A percentile compares a stretch with the other conserved stretches of the same genome.
These are phyloP conservation scores for Leishmania arabica DNA, from an alignment of 208 protist genomes.

Conservation along the genomic window DNA sequence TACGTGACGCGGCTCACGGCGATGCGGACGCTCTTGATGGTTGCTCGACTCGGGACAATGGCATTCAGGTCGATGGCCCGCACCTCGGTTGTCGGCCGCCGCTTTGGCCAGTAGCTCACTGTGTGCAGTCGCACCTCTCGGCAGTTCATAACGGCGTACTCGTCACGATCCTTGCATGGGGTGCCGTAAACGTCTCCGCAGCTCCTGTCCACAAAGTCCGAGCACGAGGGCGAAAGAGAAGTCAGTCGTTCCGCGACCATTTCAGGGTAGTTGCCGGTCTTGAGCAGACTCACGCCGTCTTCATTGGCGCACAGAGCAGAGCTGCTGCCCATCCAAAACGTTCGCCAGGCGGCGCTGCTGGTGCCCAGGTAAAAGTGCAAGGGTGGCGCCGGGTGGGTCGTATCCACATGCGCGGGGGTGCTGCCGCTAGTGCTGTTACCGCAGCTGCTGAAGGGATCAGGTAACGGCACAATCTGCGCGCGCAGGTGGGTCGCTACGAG, in stretches of 20 bases:
- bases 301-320: constrained; percentile 51
- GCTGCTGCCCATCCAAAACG: constrained; percentile 43
- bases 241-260: constrained; percentile 23
- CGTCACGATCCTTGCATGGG: constrained; percentile 29
- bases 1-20: constrained; percentile 35
- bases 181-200: constrained; percentile 34
- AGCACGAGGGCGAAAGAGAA: constrained; percentile 17
- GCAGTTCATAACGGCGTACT: constrained; percentile 51
- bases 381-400: constrained; percentile 1
- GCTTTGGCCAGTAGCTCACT: constrained; percentile 16
- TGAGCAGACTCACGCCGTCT: constrained; percentile 38
- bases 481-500: constrained; percentile 32
- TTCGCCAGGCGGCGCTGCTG: constrained; percentile 57
- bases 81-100: constrained; percentile 8
- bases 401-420: background rate
- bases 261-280: background rate
- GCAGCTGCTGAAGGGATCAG: background rate
- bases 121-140: constrained; percentile 34
- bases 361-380: constrained; percentile 35
- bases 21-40: constrained; percentile 36
- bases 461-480: constrained; percentile 22
- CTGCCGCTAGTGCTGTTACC: background rate
- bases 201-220: constrained; percentile 38
- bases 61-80: constrained; percentile 11
- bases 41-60: constrained; percentile 27